Base-by-base conservation (phyloP, 805 yeast species). In the Phaffomyces antillensis region DNA sequence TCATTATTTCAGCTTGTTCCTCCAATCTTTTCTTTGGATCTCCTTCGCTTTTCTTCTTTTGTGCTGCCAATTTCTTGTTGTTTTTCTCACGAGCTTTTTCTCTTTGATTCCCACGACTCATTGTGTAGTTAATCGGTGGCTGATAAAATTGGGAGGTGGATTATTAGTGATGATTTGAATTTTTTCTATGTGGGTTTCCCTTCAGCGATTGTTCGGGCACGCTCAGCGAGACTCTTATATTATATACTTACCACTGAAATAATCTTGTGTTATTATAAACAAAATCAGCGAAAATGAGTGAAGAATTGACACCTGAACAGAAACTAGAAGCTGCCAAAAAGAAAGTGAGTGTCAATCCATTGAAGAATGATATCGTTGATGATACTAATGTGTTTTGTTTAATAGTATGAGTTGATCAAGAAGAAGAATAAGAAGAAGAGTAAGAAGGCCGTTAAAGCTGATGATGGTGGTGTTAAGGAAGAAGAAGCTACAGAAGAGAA, bases 61-160 rank as follows among this genome's bases (percentile, higher is more conserved):
- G 83, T 38, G 77, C 83, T 51, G 79, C 81, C 58, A 76, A 82
- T 66, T 91, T 91, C 71, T 91, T 93, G 63, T 70, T 63, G 66
- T 86, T 87, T 69, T 86, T 91, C 49, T 81, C 86, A 62, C 99
- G 77, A 30, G 97, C 97, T 56, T 86, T 75, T 36, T 91, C 99
- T 65, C 99, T 78, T 68, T 93, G 98, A 65, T 91, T 93, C 30
- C 99, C 99, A 71, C 99, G 78, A 43, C 96, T 83, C 97, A 91
- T 90, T n/a, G n/a, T 36, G 30, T n/a, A 37, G 23, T 20, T n/a
- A n/a, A n/a, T n/a, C n/a, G n/a, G n/a, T n/a, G n/a, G n/a, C n/a
- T n/a, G n/a, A n/a, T n/a, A n/a, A n/a, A n/a, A n/a, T n/a, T n/a
- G n/a, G n/a, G n/a, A n/a, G n/a, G n/a, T n/a, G n/a, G n/a, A n/a